phyloP scores from a whole-genome alignment of 108 stramenopile genomes.

The Stephanodiscus triporus region DNA sequence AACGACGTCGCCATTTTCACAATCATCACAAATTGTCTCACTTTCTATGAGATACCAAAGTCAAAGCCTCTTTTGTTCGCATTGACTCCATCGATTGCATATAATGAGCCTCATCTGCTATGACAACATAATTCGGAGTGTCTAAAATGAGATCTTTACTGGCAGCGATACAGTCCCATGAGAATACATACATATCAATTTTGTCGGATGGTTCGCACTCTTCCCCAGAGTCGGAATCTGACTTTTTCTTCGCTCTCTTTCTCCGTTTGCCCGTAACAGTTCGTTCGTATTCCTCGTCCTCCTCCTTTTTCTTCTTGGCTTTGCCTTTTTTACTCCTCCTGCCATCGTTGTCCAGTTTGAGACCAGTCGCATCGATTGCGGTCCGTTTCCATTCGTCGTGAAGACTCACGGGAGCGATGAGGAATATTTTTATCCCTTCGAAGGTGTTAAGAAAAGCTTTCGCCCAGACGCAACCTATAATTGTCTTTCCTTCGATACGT shows the following conservation, averaged over 20 bases:
- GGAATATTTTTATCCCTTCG: constrained; percentile 55
- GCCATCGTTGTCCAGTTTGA: constrained; percentile 41
- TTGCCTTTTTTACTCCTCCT: constrained; percentile 29
- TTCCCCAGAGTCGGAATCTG: constrained; percentile 1
- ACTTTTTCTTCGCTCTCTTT: constrained; percentile 28
- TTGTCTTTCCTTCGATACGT: constrained; percentile 54
- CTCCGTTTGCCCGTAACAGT: constrained; percentile 14
- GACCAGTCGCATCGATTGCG: constrained; percentile 62
- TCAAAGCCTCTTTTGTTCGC: constrained; percentile 69
- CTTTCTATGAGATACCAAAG: constrained; percentile 47
- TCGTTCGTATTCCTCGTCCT: constrained; percentile 22
- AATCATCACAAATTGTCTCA: constrained; percentile 1
- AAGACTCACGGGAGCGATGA: constrained; percentile 71
- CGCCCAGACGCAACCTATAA: constrained; percentile 82
- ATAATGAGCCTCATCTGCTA: constrained; percentile 80
- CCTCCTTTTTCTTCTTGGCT: constrained; percentile 14
- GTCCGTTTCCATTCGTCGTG: constrained; percentile 80
- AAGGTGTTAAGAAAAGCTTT: constrained; percentile 67
- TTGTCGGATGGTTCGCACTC: constrained; percentile 2
- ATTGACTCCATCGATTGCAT: constrained; percentile 74
- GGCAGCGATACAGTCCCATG: constrained; percentile 68
- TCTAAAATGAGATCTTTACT: constrained; percentile 25
- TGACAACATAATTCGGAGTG: constrained; percentile 57
- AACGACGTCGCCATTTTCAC: not conserved
- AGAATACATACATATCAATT: constrained; percentile 49